Conservation (phyloP, 108 stramenopile genomes). For the Skeletonema tropicum region DNA sequence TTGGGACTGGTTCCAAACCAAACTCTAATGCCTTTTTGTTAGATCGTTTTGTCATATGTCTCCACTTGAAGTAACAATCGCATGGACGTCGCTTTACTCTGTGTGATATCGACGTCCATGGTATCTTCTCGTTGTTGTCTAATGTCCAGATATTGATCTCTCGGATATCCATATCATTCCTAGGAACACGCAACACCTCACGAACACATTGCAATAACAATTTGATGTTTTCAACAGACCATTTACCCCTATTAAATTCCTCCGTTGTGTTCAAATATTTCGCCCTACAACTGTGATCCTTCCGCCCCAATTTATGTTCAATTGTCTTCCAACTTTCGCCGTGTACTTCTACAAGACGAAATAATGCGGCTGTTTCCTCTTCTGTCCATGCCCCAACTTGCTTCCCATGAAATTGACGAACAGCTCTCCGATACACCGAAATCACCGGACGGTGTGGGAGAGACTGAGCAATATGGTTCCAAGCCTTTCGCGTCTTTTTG, state of each 20-base stretch:
- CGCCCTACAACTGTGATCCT: conserved; percentile 70
- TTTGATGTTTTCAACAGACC: conserved; percentile 71
- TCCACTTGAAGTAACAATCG: conserved; percentile 53
- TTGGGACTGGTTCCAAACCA: conserved; percentile 32
- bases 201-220: conserved; percentile 56
- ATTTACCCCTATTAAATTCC: conserved; percentile 70
- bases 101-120: conserved; percentile 64
- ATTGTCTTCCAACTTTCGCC: conserved; percentile 81
- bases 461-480: conserved; percentile 80
- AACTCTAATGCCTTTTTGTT: conserved; percentile 59
- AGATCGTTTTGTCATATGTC: conserved; percentile 71
- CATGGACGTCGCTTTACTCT: conserved; percentile 16
- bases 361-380: conserved; percentile 56
- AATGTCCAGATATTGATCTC: conserved; percentile 53
- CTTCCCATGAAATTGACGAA: conserved; percentile 76
- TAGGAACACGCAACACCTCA: conserved; percentile 46
- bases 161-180: conserved; percentile 54
- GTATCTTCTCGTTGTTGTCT: conserved; percentile 45
- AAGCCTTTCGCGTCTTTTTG: conserved; percentile 78
- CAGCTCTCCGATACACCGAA: conserved; percentile 78
- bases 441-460: conserved; percentile 82
- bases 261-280: conserved; percentile 70
- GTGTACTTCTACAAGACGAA: conserved; percentile 52
- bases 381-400: conserved; percentile 76
- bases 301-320: conserved; percentile 70